Percentiles rank a stretch among this genome's conserved stretches.
phyloP scores from a whole-genome alignment of 768 basidiomycete species.

The Macrocybe gigantea region DNA sequence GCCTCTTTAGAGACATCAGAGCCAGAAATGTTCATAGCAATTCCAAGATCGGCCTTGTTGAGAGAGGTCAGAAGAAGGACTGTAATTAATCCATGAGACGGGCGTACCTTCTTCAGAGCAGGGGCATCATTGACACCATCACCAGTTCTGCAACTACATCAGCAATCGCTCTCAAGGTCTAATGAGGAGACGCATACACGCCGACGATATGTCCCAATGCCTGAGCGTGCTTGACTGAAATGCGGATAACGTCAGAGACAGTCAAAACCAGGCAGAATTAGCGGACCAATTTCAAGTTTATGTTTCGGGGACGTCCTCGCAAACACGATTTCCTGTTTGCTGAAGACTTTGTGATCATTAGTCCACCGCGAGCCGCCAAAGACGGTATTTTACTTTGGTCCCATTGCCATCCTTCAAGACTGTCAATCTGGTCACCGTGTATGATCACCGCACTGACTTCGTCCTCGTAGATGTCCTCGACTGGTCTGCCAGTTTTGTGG shows the following conservation, averaged over 20 bases:
- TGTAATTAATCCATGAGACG: background rate
- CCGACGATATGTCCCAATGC: constrained; percentile 68
- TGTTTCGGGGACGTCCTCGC: constrained; percentile 69
- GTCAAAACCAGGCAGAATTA: background rate
- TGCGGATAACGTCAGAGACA: background rate
- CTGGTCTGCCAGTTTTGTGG: constrained; percentile 45
- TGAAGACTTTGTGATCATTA: constrained; percentile 62
- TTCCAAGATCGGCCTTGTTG: constrained; percentile 56
- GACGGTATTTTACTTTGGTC: constrained; percentile 50
- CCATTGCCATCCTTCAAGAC: constrained; percentile 68
- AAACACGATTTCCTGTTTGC: constrained; percentile 66
- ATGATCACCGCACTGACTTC: constrained; percentile 62
- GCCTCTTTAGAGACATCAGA: constrained; percentile 74
- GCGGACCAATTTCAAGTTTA: constrained; percentile 64
- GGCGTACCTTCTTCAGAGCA: constrained; percentile 50
- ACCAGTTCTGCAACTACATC: constrained; percentile 41
- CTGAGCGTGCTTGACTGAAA: constrained; percentile 61
- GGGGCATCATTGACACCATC: constrained; percentile 73
- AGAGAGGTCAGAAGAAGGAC: background rate
- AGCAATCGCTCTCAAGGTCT: background rate
- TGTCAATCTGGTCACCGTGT: constrained; percentile 65
- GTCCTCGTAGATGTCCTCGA: constrained; percentile 62
- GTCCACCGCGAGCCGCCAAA: constrained; percentile 72
- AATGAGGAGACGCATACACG: constrained; percentile 32
- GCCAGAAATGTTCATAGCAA: constrained; percentile 72